Conservation (phyloP, 2,329 filamentous ascomycete species). For the Metarhizium sp. region DNA sequence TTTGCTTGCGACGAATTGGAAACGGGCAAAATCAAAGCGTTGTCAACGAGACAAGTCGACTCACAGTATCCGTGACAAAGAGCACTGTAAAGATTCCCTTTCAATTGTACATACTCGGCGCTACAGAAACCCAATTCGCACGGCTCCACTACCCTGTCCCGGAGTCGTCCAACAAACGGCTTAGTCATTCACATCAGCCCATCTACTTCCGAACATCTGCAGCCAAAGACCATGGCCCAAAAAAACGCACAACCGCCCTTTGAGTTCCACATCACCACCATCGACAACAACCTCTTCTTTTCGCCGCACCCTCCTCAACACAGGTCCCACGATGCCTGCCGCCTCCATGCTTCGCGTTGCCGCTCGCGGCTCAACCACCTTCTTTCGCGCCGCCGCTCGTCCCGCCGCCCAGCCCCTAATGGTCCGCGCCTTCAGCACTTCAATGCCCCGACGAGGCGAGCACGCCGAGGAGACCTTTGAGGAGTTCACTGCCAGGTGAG, state of each 20-base stretch:
- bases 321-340: slow-evolving; percentile 47
- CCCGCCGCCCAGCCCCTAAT: slow-evolving; percentile 45
- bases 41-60: slow-evolving; percentile 8
- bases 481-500: slow-evolving; percentile 96
- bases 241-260: slow-evolving; percentile 12
- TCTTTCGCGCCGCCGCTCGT: slow-evolving; percentile 55
- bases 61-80: not conserved
- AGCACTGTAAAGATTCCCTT: not conserved
- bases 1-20: slow-evolving; percentile 13
- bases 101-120: too few relatives aligned
- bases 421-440: slow-evolving; percentile 56
- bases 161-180: slow-evolving; percentile 11
- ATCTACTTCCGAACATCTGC: slow-evolving; percentile 12
- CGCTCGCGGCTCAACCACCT: slow-evolving; percentile 54
- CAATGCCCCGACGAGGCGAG: slow-evolving; percentile 42
- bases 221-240: slow-evolving; percentile 11
- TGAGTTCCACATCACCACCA: slow-evolving; percentile 6
- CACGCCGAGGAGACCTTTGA: slow-evolving; percentile 97
- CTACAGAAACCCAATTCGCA: slow-evolving; percentile 16
- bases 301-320: not conserved
- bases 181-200: slow-evolving; percentile 24
- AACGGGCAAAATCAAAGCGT: slow-evolving; percentile 14
- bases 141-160: slow-evolving; percentile 6
- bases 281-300: not conserved
- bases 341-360: slow-evolving; percentile 61